Evolutionary conservation across 2,329 filamentous ascomycete species (phyloP).

Genomic region (Trichoderma atroviride): DNA sequence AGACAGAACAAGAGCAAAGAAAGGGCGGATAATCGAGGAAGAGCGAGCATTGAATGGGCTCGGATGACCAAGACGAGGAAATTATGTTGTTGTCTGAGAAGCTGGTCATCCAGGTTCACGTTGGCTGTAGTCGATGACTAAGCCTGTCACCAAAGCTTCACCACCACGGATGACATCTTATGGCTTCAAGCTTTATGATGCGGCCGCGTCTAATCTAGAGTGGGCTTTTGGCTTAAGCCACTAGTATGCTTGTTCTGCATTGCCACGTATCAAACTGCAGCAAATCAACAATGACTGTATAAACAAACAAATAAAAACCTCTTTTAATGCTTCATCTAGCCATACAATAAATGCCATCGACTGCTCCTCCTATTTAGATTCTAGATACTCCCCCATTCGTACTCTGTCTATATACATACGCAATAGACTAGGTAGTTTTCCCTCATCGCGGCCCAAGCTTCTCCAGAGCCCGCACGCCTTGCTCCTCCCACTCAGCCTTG

Average conservation of each 20-base stretch:
- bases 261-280: neutral
- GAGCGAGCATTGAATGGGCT: neutral
- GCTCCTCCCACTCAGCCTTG: conserved; percentile 95
- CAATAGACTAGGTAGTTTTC: neutral
- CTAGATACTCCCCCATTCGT: neutral
- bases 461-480: conserved; percentile 80
- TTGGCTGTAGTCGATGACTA: neutral
- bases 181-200: neutral
- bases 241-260: neutral
- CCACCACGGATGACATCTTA: neutral
- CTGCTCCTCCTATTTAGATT: neutral
- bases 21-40: neutral
- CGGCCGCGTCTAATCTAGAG: neutral
- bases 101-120: neutral
- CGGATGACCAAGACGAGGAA: neutral
- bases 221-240: neutral
- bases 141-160: neutral
- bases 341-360: conserved; percentile 1
- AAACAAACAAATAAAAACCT: neutral
- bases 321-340: conserved; percentile 25
- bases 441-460: conserved; percentile 85
- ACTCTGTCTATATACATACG: neutral
- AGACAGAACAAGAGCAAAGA: neutral
- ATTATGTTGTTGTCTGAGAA: neutral
- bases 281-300: neutral